Base-by-base conservation (phyloP, 306 rosid genomes). In the Glycine tomentella region DNA sequence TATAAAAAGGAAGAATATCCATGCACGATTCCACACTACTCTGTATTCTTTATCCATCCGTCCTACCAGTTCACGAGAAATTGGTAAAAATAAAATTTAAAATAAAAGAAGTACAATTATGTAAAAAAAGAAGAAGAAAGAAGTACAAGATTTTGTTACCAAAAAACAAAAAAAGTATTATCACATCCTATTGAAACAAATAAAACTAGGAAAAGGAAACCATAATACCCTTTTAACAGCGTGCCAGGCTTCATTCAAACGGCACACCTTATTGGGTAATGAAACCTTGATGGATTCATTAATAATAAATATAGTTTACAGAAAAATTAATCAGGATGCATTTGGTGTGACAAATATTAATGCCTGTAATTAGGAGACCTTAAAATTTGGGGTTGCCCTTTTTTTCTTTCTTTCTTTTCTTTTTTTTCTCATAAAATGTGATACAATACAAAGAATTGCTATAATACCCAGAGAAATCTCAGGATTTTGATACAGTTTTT, bases 241-340 rank as follows among this genome's bases (percentile, higher is more conserved):
- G 9, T 50, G 64, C 12, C 59, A 68, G 46, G 58, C 65, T 80
- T 67, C 53, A 48, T 4, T 16, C 65, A 58, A 80, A 77, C 40
- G 33, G 13, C 63, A 76, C 55, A 38, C 33, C 71, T 84, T 84
- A 71, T 84, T 84, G 74, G 56, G 70, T 76, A 55, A 51, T 64
- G 82, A 70, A 80, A 80, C 85, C 79, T 62, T 66, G 40, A 75
- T 55, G 65, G 80, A 44, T 55, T 81, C 76, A 66, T 31, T 53
- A 65, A 52, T 44, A 74, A 55, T 46, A 80, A 72, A 6, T 50
- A 15, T 72, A 83, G 81, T 79, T 55, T 84, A 76, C 89, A 80
- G 50, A 77, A 83, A 65, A 86, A 83, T 49, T 52, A 49, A 63
- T 38, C 46, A 42, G 11, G 33, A 63, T 40, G 75, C 83, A 36